phyloP scores from a whole-genome alignment of 768 basidiomycete species.

The Phaeotremella fagi region DNA sequence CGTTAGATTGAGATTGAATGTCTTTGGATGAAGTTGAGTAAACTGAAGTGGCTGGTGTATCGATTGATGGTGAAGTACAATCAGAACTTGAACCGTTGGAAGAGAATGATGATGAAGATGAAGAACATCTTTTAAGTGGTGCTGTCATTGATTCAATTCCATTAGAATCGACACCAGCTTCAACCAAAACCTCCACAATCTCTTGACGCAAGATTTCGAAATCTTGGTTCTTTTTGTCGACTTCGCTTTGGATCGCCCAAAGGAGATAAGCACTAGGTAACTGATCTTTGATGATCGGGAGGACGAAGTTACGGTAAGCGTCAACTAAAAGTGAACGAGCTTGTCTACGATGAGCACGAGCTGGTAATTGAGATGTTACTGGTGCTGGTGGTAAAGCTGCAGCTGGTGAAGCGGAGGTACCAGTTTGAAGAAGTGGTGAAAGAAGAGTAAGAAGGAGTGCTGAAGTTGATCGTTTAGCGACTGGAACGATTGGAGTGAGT shows the following conservation, averaged over 20 bases:
- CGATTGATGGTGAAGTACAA: slow-evolving; percentile 10
- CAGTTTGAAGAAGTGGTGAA: slow-evolving; percentile 29
- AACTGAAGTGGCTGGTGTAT: slow-evolving; percentile 35
- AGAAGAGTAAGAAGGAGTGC: slow-evolving; percentile 42
- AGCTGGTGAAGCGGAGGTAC: not conserved
- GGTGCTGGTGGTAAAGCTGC: slow-evolving; percentile 7
- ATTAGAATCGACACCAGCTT: slow-evolving; percentile 12
- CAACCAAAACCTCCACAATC: slow-evolving; percentile 26
- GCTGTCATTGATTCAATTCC: slow-evolving; percentile 2
- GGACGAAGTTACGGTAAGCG: slow-evolving; percentile 45
- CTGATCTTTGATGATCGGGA: slow-evolving; percentile 40
- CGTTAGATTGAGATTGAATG: not conserved
- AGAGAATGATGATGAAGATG: slow-evolving; percentile 16
- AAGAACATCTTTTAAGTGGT: slow-evolving; percentile 12
- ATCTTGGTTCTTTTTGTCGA: slow-evolving; percentile 17
- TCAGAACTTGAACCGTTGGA: slow-evolving; percentile 11
- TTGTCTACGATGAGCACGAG: slow-evolving; percentile 44
- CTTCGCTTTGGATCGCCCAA: slow-evolving; percentile 36
- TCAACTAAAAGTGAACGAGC: slow-evolving; percentile 48
- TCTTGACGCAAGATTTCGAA: slow-evolving; percentile 32
- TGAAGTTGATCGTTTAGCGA: slow-evolving; percentile 30
- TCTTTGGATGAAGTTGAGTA: slow-evolving; percentile 20
- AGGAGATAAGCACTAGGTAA: slow-evolving; percentile 41
- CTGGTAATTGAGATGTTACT: slow-evolving; percentile 15
- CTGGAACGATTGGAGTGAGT: not conserved